phyloP scores from a whole-genome alignment of 148 eudicot species.

The Rhododendron vialii region DNA sequence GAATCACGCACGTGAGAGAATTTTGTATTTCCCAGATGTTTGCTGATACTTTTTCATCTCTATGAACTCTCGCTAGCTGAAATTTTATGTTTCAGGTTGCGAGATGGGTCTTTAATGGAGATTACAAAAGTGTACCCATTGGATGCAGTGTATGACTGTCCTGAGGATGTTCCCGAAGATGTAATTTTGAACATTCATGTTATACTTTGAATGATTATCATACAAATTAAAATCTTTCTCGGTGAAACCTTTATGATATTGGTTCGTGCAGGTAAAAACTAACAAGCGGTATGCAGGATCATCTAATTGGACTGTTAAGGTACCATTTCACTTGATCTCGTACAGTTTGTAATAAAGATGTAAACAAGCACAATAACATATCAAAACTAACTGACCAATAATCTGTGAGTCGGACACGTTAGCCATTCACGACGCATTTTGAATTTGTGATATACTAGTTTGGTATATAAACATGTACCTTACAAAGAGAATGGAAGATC shows the following conservation, averaged over 20 bases:
- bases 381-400: background rate
- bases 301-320: slow-evolving; percentile 94
- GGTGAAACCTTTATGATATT: slow-evolving; percentile 3
- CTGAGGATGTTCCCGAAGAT: slow-evolving; percentile 98
- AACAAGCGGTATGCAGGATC: slow-evolving; percentile 96
- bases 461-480: background rate
- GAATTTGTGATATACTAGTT: background rate
- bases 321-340: slow-evolving; percentile 18
- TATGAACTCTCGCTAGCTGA: background rate
- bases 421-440: background rate
- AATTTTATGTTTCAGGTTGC: slow-evolving; percentile 57
- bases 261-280: slow-evolving; percentile 58
- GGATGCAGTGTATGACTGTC: slow-evolving; percentile 88
- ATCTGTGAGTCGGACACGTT: background rate
- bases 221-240: background rate
- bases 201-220: background rate
- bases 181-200: slow-evolving; percentile 32
- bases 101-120: slow-evolving; percentile 95
- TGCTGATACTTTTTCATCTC: background rate
- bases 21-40: background rate
- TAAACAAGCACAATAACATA: background rate
- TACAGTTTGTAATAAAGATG: background rate
- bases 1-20: slow-evolving; percentile 79
- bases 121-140: slow-evolving; percentile 90
- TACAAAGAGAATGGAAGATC: background rate